Evolutionary conservation across 1,284 basidiomycete genomes (phyloP).

Genomic region (Cystobasidium slooffiae): DNA sequence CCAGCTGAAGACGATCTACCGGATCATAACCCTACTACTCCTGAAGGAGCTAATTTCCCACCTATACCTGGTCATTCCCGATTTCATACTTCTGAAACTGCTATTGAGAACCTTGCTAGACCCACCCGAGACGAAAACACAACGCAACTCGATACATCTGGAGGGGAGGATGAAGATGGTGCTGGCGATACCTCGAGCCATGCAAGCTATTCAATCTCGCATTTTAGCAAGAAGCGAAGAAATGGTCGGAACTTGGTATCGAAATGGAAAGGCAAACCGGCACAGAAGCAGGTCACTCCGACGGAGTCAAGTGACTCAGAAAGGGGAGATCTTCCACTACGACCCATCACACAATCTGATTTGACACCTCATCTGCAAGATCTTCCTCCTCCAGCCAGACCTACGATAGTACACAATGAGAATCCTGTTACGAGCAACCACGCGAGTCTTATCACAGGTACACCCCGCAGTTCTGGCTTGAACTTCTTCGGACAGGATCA

Average conservation of each 20-base stretch:
- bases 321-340: neutral
- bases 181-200: neutral
- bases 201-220: constrained; percentile 26
- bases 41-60: neutral
- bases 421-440: constrained; percentile 19
- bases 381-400: constrained; percentile 14
- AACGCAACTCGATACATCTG: neutral
- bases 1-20: constrained; percentile 40
- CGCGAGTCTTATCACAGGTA: constrained; percentile 8
- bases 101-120: neutral
- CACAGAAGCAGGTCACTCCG: neutral
- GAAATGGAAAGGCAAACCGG: constrained; percentile 1
- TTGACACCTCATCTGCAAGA: constrained; percentile 24
- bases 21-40: constrained; percentile 18
- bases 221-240: constrained; percentile 1
- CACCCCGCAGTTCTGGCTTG: constrained; percentile 13
- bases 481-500: neutral
- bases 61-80: neutral
- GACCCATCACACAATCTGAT: constrained; percentile 23
- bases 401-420: constrained; percentile 10
- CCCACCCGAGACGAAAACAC: constrained; percentile 13
- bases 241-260: neutral
- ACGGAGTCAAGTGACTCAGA: neutral
- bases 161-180: neutral
- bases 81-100: constrained; percentile 20